These are phyloP conservation scores for Puccinia coronata DNA, from an alignment of 1,284 basidiomycete species.

Conservation along the genomic window DNA sequence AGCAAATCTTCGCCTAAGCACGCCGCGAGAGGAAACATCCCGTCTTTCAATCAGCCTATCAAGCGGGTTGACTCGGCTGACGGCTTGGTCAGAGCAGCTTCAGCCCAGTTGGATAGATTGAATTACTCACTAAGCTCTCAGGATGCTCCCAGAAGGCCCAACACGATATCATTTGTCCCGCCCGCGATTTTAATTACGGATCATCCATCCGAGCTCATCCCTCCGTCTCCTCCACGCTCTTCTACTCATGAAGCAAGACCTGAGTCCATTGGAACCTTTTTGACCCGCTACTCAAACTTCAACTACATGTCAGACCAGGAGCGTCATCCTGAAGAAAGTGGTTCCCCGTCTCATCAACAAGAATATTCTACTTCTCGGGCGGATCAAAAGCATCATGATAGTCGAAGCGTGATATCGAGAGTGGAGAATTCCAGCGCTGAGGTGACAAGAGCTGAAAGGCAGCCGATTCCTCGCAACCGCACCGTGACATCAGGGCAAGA, in stretches of 20 bases:
- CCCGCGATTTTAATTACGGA: constrained; percentile 48
- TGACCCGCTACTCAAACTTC: constrained; percentile 29
- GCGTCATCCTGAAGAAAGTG: background rate
- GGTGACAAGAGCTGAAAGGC: too few relatives aligned
- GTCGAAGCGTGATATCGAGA: background rate
- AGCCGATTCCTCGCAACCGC: background rate
- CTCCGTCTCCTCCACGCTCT: constrained; percentile 41
- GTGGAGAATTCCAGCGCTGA: background rate
- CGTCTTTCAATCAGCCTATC: background rate
- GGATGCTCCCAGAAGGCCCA: constrained; percentile 20
- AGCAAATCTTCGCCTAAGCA: constrained; percentile 15
- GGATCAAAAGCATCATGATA: background rate
- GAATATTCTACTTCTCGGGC: background rate
- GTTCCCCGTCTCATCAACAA: background rate
- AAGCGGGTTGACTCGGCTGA: constrained; percentile 12
- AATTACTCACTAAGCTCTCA: constrained; percentile 1
- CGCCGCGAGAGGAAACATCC: background rate
- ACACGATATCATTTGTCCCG: constrained; percentile 32
- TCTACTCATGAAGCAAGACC: constrained; percentile 8
- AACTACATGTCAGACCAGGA: background rate
- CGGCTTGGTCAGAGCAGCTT: background rate
- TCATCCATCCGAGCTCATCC: constrained; percentile 49
- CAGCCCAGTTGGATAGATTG: constrained; percentile 10
- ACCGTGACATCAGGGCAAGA: constrained; percentile 2
- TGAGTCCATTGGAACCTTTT: constrained; percentile 31